Evolutionary conservation across 1,139 yeast species (phyloP).

Genomic region (Yamadazyma membranifaciens): DNA sequence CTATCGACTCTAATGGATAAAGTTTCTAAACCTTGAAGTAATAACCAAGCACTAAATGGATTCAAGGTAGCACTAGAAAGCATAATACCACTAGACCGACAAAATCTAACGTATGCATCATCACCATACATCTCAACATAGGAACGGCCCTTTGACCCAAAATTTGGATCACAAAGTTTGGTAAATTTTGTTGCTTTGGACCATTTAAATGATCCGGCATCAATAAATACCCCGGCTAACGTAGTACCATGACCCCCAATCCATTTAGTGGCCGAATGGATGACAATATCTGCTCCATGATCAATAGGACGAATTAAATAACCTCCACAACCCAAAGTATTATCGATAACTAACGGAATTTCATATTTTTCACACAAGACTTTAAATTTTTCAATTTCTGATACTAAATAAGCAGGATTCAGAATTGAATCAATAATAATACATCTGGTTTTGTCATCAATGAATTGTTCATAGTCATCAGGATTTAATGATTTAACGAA

Average conservation of each 20-base stretch:
- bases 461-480: conserved; percentile 65
- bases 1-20: conserved; percentile 88
- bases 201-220: conserved; percentile 90
- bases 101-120: conserved; percentile 73
- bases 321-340: conserved; percentile 97
- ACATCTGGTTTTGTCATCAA: conserved; percentile 85
- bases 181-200: conserved; percentile 81
- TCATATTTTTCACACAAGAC: conserved; percentile 82
- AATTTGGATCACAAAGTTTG: conserved; percentile 65
- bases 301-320: conserved; percentile 78
- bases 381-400: conserved; percentile 77
- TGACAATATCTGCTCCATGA: conserved; percentile 79
- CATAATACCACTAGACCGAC: conserved; percentile 79
- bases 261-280: conserved; percentile 95
- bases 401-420: conserved; percentile 87
- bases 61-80: conserved; percentile 85
- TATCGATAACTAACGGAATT: conserved; percentile 87
- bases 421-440: conserved; percentile 86
- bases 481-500: conserved; percentile 75
- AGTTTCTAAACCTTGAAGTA: conserved; percentile 89
- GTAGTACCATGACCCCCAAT: conserved; percentile 97
- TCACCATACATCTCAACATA: conserved; percentile 78
- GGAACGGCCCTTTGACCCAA: conserved; percentile 85
- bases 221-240: conserved; percentile 85
- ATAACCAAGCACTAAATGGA: conserved; percentile 82